Base-by-base conservation (phyloP, 2,329 filamentous ascomycete species). In the Elsinoe fawcettii region DNA sequence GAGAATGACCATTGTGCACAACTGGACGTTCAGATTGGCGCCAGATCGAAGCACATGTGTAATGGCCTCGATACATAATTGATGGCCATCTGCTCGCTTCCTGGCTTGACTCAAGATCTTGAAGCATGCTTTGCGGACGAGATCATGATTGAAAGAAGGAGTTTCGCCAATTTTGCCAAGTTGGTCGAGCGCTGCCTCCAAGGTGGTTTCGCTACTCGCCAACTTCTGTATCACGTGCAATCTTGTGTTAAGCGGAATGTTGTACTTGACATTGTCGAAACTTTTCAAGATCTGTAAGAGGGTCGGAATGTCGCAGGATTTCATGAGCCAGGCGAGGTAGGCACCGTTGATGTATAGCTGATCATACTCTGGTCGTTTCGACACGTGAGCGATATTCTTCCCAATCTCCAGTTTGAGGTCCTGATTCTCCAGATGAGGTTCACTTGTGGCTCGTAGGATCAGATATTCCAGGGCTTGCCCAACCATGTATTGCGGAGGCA, bases 1-100 rank as follows among this genome's bases (percentile, higher is more conserved):
- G 37, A 83, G 78, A 56, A 96, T 80, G 59, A 90, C 73, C 44
- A 86, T 77, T 14, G 86, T 87, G 65, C 86, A 82, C 9, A 78
- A 77, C 58, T 83, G 73, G 12, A 81, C 71, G 61, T 88, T 86
- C 22, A 87, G 82, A 18, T 74, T 73, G 49, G 87, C 72, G 1
- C 85, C 86, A n/a, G 78, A 70, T 18, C 79, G 72, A 9, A 86
- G 69, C 53, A 90, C 75, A 7, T 72, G 68, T 55, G 80, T 73
- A 20, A 85, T 78, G 4, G 85, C 30, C 16, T 49, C 43, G 11
- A 80, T 74, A 23, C 78, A 79, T 18, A 76, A 74, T n/a, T 76
- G 70, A 36, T 75, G 68, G 4, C 74, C 71, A 12, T 69, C 64
- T 16, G 70, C 68, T 6, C 75, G 67, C 6, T 68, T 62, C 41